Conservation (phyloP, 768 basidiomycete genomes). For the Psilocybe azurescens region DNA sequence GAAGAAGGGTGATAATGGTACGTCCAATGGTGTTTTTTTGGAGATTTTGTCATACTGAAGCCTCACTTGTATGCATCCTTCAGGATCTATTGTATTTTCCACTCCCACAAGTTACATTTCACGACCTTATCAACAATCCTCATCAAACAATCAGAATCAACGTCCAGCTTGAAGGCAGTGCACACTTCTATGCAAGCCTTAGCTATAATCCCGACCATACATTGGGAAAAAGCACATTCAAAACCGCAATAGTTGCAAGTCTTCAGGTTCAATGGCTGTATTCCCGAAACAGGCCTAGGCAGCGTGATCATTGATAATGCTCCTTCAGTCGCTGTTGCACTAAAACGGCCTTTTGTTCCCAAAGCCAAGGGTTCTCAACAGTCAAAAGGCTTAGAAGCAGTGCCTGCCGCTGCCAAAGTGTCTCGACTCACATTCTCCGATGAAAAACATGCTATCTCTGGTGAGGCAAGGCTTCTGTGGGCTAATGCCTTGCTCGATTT, state of each 20-base stretch:
- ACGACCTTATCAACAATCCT: not conserved
- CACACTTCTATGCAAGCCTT: not conserved
- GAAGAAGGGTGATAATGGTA: not conserved
- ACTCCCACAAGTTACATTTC: constrained; percentile 6
- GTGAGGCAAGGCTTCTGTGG: constrained; percentile 5
- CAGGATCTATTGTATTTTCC: not conserved
- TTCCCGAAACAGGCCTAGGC: not conserved
- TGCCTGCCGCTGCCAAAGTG: not conserved
- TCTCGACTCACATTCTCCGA: not conserved
- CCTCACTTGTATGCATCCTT: no score
- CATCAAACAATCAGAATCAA: not conserved
- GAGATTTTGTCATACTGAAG: no score
- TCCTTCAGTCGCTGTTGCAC: not conserved
- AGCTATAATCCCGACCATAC: not conserved
- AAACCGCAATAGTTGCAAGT: not conserved
- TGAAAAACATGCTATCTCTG: not conserved
- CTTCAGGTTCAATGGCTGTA: not conserved
- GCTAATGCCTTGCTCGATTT: constrained; percentile 2
- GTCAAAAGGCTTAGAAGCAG: no score
- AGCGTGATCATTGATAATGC: not conserved
- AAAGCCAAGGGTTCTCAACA: no score
- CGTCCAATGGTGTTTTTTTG: not conserved
- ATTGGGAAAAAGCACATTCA: constrained; percentile 3
- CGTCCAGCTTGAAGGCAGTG: not conserved
- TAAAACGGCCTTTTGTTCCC: not conserved